Percentiles rank a stretch among this genome's conserved stretches.
phyloP scores from a whole-genome alignment of 305 asterid genomes.

The Fraxinus angustifolia region DNA sequence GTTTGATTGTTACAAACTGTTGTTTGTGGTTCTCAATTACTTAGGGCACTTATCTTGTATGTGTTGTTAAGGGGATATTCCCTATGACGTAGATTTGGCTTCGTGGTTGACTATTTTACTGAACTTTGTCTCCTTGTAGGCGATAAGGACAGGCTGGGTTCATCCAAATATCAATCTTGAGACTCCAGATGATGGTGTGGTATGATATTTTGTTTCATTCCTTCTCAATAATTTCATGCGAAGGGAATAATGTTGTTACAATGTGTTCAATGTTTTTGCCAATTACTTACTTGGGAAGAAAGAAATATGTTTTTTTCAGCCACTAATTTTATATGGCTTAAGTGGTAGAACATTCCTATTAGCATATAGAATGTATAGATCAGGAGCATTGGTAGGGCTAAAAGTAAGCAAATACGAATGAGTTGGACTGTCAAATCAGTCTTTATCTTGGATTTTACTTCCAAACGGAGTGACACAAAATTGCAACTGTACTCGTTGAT shows the following conservation, averaged over 20 bases:
- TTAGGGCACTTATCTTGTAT: constrained; percentile 3
- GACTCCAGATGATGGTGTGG: constrained; percentile 57
- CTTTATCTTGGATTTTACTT: background rate
- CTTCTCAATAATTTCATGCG: constrained; percentile 14
- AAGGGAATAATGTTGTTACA: background rate
- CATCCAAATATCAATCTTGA: constrained; percentile 67
- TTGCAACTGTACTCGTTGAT: constrained; percentile 8
- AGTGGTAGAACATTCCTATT: constrained; percentile 6
- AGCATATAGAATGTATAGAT: constrained; percentile 1
- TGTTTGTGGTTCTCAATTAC: background rate
- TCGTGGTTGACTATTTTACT: constrained; percentile 8
- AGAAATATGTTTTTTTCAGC: background rate
- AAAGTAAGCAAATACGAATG: constrained; percentile 14
- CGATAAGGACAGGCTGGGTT: constrained; percentile 58
- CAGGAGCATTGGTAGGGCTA: background rate
- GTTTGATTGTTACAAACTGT: background rate
- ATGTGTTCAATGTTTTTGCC: background rate
- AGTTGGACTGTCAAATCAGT: constrained; percentile 3
- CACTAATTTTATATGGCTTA: background rate
- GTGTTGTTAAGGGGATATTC: constrained; percentile 17
- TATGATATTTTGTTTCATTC: constrained; percentile 22
- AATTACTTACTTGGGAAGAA: background rate
- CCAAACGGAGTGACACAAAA: background rate
- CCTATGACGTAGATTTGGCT: background rate
- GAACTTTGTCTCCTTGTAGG: constrained; percentile 36